Evolutionary conservation across 139 green algal species (phyloP), one percentile per base, ranked within the genome.

Genomic region (Raphidocelis subcapitata): DNA sequence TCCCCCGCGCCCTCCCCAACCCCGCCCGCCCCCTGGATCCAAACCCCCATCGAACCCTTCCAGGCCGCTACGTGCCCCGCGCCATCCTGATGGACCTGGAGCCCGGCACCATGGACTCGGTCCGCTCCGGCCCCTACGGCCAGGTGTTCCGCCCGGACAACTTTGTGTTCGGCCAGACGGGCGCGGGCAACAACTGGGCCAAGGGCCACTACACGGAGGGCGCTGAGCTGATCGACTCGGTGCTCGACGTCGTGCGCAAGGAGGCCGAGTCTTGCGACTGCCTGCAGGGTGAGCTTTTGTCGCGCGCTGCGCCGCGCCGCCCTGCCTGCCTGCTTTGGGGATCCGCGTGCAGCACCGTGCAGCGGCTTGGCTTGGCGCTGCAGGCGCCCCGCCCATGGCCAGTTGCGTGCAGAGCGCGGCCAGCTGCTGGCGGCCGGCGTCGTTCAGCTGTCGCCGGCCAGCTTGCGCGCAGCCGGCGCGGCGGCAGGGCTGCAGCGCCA

Each of bases 181-280:
- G 95, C 49, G 94, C 94, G 33, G 95, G 95, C 44, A 99, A 99
- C 88, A 99, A 99, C 92, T 99, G 95, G 95, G 95, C 95, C 66
- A 99, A 99, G 89, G 95, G 95, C n/a, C 95, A 99, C 88, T 99
- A 99, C 95, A 99, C 95, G 23, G 95, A 99, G 88, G 95, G 95
- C 72, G 94, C 95, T 68, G 94, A 99, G 87, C 82, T 99, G 37
- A 99, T 99, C 46, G 96, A 99, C 86, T 96, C 89, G 28, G 96
- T 99, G 20, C 89, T 99, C 59, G 96, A 99, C 74, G 94, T 99
- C 16, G 94, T 98, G 21, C 95, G 96, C 69, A 99, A 99, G 91
- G 96, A 99, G 82, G 93, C 95, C 16, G 96, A 99, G 86, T 91
- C 81, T 55, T 98, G 93, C 79, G 96, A 99, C 77, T 99, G 96